Evolutionary conservation across 306 rosid genomes (phyloP).

Genomic region (Rosa chinensis): DNA sequence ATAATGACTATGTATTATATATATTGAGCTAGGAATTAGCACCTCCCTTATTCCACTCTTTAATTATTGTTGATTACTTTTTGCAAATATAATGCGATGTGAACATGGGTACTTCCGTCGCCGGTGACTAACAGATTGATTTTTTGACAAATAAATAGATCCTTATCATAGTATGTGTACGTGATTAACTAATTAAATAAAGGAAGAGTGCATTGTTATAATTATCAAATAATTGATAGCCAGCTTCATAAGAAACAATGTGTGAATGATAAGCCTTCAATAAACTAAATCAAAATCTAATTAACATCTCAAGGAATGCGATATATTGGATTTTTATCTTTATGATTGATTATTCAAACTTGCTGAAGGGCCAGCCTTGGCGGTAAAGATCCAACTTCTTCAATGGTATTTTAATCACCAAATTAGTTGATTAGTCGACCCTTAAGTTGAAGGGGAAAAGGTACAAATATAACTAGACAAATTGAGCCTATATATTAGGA

Average conservation of each 20-base stretch:
- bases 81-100: neutral
- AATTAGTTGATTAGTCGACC: neutral
- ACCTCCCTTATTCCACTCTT: neutral
- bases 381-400: neutral
- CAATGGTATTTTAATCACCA: neutral
- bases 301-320: neutral
- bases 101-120: neutral
- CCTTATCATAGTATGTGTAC: neutral
- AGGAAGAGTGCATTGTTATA: neutral
- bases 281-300: neutral
- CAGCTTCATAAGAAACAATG: neutral
- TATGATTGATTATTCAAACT: neutral
- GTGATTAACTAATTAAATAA: neutral
- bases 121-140: neutral
- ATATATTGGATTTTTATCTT: constrained; percentile 7
- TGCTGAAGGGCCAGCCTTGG: neutral
- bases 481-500: too few relatives aligned
- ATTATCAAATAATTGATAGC: neutral
- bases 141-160: neutral
- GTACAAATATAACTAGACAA: too few relatives aligned
- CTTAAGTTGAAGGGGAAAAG: too few relatives aligned
- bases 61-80: neutral
- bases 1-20: neutral
- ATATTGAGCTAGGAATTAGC: neutral
- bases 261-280: neutral